Conservation (phyloP, 345 rosid genomes). For the Capsella bursapastoris region DNA sequence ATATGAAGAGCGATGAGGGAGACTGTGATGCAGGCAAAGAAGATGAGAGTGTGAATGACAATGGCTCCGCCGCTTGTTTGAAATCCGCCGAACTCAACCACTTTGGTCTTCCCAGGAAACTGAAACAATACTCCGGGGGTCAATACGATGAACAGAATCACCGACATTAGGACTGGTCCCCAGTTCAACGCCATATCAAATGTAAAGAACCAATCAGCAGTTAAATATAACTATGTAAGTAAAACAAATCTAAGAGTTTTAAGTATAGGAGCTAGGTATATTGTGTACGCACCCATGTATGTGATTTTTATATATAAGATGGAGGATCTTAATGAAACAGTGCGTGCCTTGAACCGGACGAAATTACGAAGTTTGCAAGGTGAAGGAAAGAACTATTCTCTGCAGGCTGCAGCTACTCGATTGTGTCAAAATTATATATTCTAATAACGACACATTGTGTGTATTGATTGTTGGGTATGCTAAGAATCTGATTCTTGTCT, state of each 20-base stretch:
- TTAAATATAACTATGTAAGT: neutral
- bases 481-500: slow-evolving; percentile 38
- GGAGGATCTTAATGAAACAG: slow-evolving; percentile 17
- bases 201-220: neutral
- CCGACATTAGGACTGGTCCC: slow-evolving; percentile 71
- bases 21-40: slow-evolving; percentile 50
- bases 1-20: slow-evolving; percentile 56
- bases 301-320: slow-evolving; percentile 20
- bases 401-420: slow-evolving; percentile 23
- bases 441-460: slow-evolving; percentile 4
- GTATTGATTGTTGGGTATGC: slow-evolving; percentile 40
- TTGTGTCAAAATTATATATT: slow-evolving; percentile 32
- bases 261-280: neutral
- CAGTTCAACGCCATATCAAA: slow-evolving; percentile 55
- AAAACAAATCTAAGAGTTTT: neutral
- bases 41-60: slow-evolving; percentile 52
- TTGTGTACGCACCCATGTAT: slow-evolving; percentile 1
- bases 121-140: slow-evolving; percentile 73
- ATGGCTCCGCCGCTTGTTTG: slow-evolving; percentile 59
- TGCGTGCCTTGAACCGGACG: slow-evolving; percentile 33
- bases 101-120: slow-evolving; percentile 59
- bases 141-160: slow-evolving; percentile 59
- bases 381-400: slow-evolving; percentile 39
- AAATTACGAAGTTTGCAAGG: slow-evolving; percentile 22
- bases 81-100: slow-evolving; percentile 55